Conservation (phyloP, 495 filamentous ascomycete species). For the Clohesyomyces aquaticus region DNA sequence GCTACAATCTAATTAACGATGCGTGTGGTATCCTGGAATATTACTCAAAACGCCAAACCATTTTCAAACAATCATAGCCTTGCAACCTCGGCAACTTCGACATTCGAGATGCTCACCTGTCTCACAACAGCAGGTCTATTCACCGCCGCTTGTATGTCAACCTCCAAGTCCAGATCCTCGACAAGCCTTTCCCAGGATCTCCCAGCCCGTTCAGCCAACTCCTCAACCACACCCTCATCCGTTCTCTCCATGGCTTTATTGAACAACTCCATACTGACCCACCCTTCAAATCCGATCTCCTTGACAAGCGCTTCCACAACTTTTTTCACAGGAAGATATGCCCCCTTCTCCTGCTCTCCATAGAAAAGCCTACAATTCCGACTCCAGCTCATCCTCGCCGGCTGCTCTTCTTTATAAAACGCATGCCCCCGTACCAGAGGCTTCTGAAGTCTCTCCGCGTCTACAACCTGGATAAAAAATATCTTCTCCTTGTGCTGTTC, state of each 20-base stretch:
- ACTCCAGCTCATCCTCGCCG: conserved; percentile 77
- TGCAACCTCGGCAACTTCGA: conserved; percentile 2
- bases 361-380: conserved; percentile 77
- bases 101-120: not conserved
- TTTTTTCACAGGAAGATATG: conserved; percentile 71
- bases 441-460: conserved; percentile 65
- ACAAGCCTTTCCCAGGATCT: conserved; percentile 65
- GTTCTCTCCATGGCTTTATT: conserved; percentile 64
- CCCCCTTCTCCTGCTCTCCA: conserved; percentile 70
- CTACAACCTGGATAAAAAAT: conserved; percentile 79
- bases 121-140: not conserved
- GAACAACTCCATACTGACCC: conserved; percentile 82
- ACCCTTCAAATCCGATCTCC: conserved; percentile 69
- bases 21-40: no score
- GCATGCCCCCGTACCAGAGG: conserved; percentile 66
- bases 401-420: conserved; percentile 66
- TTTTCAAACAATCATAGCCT: conserved; percentile 10
- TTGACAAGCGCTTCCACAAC: conserved; percentile 65
- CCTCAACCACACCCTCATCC: conserved; percentile 56
- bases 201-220: conserved; percentile 67
- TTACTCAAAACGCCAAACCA: no score
- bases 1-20: no score
- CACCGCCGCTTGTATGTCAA: not conserved
- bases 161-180: conserved; percentile 48
- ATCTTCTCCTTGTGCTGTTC: conserved; percentile 64